Evolutionary conservation across 345 rosid species (phyloP).

Genomic region (Arabidopsis suecica): DNA sequence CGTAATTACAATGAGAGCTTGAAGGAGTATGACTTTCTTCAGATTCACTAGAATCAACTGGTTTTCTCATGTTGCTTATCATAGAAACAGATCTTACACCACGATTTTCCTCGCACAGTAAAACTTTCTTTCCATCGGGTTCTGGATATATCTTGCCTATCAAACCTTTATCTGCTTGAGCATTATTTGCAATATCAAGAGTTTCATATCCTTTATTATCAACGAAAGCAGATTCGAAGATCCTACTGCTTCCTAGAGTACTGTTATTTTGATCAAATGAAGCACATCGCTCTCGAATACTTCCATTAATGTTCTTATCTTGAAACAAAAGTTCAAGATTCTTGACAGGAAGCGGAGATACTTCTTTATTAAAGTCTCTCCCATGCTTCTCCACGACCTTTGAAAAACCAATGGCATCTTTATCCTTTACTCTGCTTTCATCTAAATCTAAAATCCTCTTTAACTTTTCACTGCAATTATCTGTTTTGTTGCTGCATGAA

Average conservation of each 20-base stretch:
- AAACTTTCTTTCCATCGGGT: slow-evolving; percentile 41
- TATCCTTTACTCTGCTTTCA: slow-evolving; percentile 48
- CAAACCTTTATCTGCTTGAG: slow-evolving; percentile 45
- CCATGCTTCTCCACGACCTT: slow-evolving; percentile 49
- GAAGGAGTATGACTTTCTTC: slow-evolving; percentile 74
- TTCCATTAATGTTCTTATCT: slow-evolving; percentile 58
- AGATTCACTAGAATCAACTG: slow-evolving; percentile 44
- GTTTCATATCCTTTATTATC: slow-evolving; percentile 38
- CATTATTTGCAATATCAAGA: slow-evolving; percentile 36
- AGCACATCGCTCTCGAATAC: slow-evolving; percentile 35
- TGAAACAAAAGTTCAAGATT: slow-evolving; percentile 77
- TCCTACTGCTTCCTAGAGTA: slow-evolving; percentile 41
- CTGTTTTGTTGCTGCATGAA: slow-evolving; percentile 41
- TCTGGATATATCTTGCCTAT: slow-evolving; percentile 42
- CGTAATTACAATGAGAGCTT: slow-evolving; percentile 58
- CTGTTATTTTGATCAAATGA: slow-evolving; percentile 38
- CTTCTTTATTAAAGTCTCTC: slow-evolving; percentile 51
- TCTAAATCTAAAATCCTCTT: slow-evolving; percentile 52
- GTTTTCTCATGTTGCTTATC: slow-evolving; percentile 47
- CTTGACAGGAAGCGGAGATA: slow-evolving; percentile 78
- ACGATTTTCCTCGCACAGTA: slow-evolving; percentile 45
- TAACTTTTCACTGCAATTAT: slow-evolving; percentile 45
- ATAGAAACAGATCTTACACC: slow-evolving; percentile 46
- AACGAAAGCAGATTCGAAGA: slow-evolving; percentile 46
- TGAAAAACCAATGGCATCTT: slow-evolving; percentile 46